Evolutionary conservation across 129 eudicot genomes (phyloP), one percentile per base, ranked within the genome.

Genomic region (Centaurea solstitialis): DNA sequence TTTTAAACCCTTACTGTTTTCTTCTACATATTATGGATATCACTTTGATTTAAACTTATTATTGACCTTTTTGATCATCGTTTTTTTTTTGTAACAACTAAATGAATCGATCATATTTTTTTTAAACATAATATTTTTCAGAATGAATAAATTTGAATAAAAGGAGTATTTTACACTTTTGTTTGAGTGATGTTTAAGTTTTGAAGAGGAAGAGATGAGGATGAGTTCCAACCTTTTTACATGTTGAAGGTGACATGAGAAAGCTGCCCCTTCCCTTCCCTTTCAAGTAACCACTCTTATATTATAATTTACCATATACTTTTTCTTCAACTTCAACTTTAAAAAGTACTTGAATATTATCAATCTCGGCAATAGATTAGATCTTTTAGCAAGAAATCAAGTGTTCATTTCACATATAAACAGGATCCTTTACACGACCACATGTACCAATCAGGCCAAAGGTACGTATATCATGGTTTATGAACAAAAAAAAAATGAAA

Each of bases 231-330:
- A 76, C 77, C 85, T 76, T 76, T 82, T 57, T 50, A 76, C 76
- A 76, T 76, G 77, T 76, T 69, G 50, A 35, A 74, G 64, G 28
- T 26, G 17, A 65, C 67, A 73, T 73, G 74, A 66, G 20, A 62
- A 73, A 59, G 67, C 78, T 18, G 78, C 45, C 71, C 61, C 71
- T 68, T 75, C 20, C 23, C 85, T 82, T 82, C 81, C 22, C 76
- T 13, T 75, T 59, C n/a, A 82, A 82, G 85, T 73, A 37, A 81
- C 72, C 71, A 35, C 77, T 7, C 18, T 23, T 73, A 6, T 41
- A 6, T 77, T 33, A 15, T 65, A 40, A 67, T 40, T 17, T 24
- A 8, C 5, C 40, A 18, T 13, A 39, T 3, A 69, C 28, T 21
- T n/a, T 24, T 0, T 35, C 20, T 53, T 50, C 7, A 15, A 18